Evolutionary conservation across 1,139 yeast species (phyloP).

Genomic region (Magnusiomyces fungicola): DNA sequence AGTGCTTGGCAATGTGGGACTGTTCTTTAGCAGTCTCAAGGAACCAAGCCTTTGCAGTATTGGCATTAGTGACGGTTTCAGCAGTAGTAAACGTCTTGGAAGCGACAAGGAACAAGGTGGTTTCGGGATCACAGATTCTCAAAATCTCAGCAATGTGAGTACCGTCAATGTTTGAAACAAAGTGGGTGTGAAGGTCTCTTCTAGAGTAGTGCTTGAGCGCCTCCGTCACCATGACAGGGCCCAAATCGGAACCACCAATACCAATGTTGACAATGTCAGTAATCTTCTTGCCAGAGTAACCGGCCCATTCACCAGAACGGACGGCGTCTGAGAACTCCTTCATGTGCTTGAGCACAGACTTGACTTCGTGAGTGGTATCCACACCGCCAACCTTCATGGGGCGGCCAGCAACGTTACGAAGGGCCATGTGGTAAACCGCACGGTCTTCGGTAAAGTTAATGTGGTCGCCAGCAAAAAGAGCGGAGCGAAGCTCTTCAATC

Average conservation of each 20-base stretch:
- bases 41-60: conserved; percentile 93
- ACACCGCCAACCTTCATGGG: conserved; percentile 83
- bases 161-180: conserved; percentile 97
- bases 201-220: conserved; percentile 86
- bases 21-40: conserved; percentile 60
- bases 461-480: conserved; percentile 85
- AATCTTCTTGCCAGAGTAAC: conserved; percentile 91
- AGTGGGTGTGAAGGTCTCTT: conserved; percentile 72
- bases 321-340: conserved; percentile 85
- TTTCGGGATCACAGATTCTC: conserved; percentile 72
- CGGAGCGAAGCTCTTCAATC: conserved; percentile 81
- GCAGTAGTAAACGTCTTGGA: conserved; percentile 99
- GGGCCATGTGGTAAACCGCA: conserved; percentile 94
- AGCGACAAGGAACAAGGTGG: conserved; percentile 89
- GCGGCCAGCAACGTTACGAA: conserved; percentile 82
- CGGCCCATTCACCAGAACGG: conserved; percentile 92
- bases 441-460: conserved; percentile 94
- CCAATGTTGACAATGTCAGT: conserved; percentile 95
- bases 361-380: conserved; percentile 86
- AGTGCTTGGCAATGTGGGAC: conserved; percentile 85
- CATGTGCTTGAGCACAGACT: conserved; percentile 87
- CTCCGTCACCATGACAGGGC: conserved; percentile 99
- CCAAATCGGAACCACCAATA: conserved; percentile 97
- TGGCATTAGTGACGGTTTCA: conserved; percentile 93
- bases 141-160: conserved; percentile 92